Base-by-base conservation (phyloP, 176 grass and related monocot species). In the Cenchrus fungigraminus region DNA sequence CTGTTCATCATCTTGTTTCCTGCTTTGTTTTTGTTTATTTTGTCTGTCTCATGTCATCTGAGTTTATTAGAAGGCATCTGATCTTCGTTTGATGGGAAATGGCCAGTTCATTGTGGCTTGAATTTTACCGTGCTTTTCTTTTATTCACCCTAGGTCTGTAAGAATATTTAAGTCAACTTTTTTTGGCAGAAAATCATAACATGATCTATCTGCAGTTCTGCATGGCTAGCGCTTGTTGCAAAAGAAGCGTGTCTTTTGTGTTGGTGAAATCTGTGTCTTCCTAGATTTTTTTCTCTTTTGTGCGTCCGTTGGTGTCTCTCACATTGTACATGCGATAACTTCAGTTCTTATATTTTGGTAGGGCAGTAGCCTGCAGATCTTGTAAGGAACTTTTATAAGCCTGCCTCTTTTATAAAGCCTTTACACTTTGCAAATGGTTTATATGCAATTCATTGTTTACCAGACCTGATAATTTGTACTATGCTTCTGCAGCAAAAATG, bases 401-500 rank as follows among this genome's bases (percentile, higher is more conserved):
- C 15, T 76, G 40, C 15, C 9, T 74, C 51, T 5, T 28, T 40
- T 40, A 40, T 25, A 0, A 11, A 28, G 57, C 20, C 20, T 78
- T 14, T 25, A 9, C 5, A 37, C 28, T 6, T 54, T 65, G 9
- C 3, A 12, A 73, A 0, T 53, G 6, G n/a, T 79, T 22, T 73
- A 29, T 79, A 14, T 46, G 16, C 5, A 20, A 32, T 56, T 45
- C 59, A 47, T 43, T 40, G 37, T 40, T 40, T 40, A 40, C 37
- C 17, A 20, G 4, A 75, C 43, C 37, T 40, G 37, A 40, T 40
- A 40, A 31, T 19, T 3, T 74, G 8, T 37, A 44, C 28, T 9
- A 9, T 28, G 25, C 2, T 70, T 34, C 20, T 84, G 81, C 46
- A 91, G 89, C 62, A 20, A 84, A 77, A 80, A 92, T 92, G 90